Percentiles rank a stretch among this genome's conserved stretches.
phyloP scores from a whole-genome alignment of 305 asterid species.

The Fraxinus ornus region DNA sequence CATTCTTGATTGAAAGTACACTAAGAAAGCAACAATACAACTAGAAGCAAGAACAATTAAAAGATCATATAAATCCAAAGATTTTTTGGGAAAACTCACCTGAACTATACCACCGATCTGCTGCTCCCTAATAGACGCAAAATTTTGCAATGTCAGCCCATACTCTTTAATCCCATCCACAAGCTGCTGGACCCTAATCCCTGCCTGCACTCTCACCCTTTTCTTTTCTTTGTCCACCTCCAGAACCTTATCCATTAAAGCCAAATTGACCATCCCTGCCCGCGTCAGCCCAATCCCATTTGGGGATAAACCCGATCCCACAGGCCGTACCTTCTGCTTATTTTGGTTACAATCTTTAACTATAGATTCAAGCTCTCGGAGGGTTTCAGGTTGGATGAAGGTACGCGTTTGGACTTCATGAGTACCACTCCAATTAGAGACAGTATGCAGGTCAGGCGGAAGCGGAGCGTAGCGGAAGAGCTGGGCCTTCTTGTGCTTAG shows the following conservation, averaged over 20 bases:
- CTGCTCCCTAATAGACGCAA: slow-evolving; percentile 92
- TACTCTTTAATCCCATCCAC: slow-evolving; percentile 81
- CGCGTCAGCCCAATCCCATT: slow-evolving; percentile 90
- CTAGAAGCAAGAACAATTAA: not conserved
- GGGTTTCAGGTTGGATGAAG: slow-evolving; percentile 74
- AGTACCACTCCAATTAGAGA: slow-evolving; percentile 96
- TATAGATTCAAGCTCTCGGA: slow-evolving; percentile 51
- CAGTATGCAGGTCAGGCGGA: slow-evolving; percentile 82
- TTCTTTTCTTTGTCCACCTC: slow-evolving; percentile 79
- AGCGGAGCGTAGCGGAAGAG: slow-evolving; percentile 86
- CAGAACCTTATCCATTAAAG: slow-evolving; percentile 83
- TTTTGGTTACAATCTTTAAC: slow-evolving; percentile 59
- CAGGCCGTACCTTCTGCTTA: slow-evolving; percentile 80
- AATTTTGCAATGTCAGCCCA: slow-evolving; percentile 90
- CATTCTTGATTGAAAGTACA: not conserved
- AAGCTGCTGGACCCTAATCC: slow-evolving; percentile 91
- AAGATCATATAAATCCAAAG: not conserved
- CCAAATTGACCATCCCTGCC: slow-evolving; percentile 93
- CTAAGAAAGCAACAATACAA: not conserved
- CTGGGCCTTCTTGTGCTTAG: slow-evolving; percentile 80
- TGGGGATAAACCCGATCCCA: slow-evolving; percentile 96
- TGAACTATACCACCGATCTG: slow-evolving; percentile 95
- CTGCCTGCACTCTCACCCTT: slow-evolving; percentile 83
- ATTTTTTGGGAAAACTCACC: slow-evolving; percentile 34
- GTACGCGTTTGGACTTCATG: slow-evolving; percentile 84